Evolutionary conservation across 2,329 filamentous ascomycete genomes (phyloP), one percentile per base, ranked within the genome.

Genomic region (Bipolaris cookei): DNA sequence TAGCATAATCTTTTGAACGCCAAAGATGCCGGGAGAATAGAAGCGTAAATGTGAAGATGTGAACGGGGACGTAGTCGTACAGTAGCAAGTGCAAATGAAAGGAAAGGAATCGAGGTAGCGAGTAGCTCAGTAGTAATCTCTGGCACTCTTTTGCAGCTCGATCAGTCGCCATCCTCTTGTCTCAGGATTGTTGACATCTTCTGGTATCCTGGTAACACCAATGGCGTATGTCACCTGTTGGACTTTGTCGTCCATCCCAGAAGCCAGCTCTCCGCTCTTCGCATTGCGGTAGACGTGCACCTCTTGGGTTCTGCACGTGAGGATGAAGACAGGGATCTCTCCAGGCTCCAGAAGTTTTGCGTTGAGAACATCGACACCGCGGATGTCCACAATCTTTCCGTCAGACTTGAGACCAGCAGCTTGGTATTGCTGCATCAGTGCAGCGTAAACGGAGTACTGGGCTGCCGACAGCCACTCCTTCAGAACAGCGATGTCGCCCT

Each of bases 221-320:
- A 99, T 98, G 62, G 94, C 95, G 73, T 99, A 99, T 2, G 95
- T 98, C 66, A 99, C 95, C 67, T 97, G 88, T 79, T 99, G 95
- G 21, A 99, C 95, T 80, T 93, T 96, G 79, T 99, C 95, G 78
- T 99, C 95, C 92, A 97, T 98, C 41, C 95, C 95, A 11, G 94
- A 94, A 3, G 94, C 93, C 45, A 99, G 86, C 77, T 97, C 84
- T 63, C 89, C 89, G 1, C 89, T 89, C 84, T 99, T 98, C 56
- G 89, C 88, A 65, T 98, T 96, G 61, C 90, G 87, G 81, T 97
- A 99, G 14, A 98, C 93, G 74, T 99, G 95, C 10, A 99, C 93
- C 79, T 99, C 95, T 76, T 99, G 95, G 10, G 95, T 97, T 64
- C 95, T 86, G 81, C 92, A 97, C 60, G 93, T 97, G 66, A 99